Base-by-base conservation (phyloP, 2,329 filamentous ascomycete species). In the Neofusicoccum cordaticola region DNA sequence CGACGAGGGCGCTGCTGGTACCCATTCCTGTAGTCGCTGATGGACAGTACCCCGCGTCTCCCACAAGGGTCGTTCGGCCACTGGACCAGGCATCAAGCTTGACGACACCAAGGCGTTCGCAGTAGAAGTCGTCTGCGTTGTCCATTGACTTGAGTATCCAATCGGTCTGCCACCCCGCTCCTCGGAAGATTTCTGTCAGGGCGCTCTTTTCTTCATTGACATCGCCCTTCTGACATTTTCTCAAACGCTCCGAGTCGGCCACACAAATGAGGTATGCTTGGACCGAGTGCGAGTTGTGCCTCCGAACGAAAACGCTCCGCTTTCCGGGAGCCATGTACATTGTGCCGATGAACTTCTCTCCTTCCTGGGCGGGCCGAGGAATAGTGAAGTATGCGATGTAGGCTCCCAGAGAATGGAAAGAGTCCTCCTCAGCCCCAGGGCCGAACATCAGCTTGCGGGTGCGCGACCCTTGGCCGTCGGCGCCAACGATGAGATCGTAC, bases 401-500 rank as follows among this genome's bases (percentile, higher is more conserved):
- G 48, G 71, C 68, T 2, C 69, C 70, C 1, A 77, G 44, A 0
- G 58, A 64, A 11, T 70, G 67, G 63, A 70, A 65, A 48, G 22
- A 15, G 6, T 47, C 56, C 41, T 60, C 56, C 41, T 22, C 65
- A 12, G 64, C 37, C 42, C 72, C 71, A 31, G 22, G 48, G 44
- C 53, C 69, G 17, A 68, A 68, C 61, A 68, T 72, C 68, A 50
- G 66, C 42, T 66, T 71, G 47, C 84, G 78, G 2, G 81, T 81
- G 35, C 77, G 79, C 0, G 84, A 87, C 4, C 80, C 75, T 48
- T 83, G 79, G 0, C 86, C 86, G 65, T 88, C 85, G 2, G 85
- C 84, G 5, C 82, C 84, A 47, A 87, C 79, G 0, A 87, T 67
- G 0, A 87, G 69, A 68, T 87, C 84, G 56, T 78, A 87, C 0